phyloP scores from a whole-genome alignment of 305 asterid genomes.

The Coffea humblotiana region DNA sequence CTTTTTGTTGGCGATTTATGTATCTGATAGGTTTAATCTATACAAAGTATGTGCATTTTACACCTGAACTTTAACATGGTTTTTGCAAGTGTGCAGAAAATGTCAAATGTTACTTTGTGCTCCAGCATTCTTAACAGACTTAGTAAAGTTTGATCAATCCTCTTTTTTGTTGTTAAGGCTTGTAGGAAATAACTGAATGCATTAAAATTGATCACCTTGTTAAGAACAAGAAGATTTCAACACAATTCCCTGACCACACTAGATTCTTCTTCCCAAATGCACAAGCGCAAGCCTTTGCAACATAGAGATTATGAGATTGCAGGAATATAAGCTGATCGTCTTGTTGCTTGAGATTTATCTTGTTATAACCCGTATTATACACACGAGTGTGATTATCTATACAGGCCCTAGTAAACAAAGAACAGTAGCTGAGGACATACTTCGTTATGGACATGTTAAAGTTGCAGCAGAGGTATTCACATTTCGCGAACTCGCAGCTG shows the following conservation, averaged over 20 bases:
- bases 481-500: constrained; percentile 69
- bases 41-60: background rate
- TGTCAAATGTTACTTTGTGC: background rate
- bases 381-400: background rate
- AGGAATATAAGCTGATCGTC: background rate
- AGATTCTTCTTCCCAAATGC: background rate
- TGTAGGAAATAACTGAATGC: background rate
- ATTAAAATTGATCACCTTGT: background rate
- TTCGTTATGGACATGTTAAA: constrained; percentile 41
- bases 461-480: constrained; percentile 70
- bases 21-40: background rate
- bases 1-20: background rate
- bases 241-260: background rate
- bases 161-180: no score
- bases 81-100: background rate
- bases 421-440: constrained; percentile 49
- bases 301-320: no score
- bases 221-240: background rate
- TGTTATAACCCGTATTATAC: background rate
- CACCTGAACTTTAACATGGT: background rate
- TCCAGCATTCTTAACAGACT: background rate
- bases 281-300: background rate
- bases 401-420: constrained; percentile 54
- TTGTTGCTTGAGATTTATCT: background rate
- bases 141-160: no score